phyloP scores from a whole-genome alignment of 768 basidiomycete genomes.

The Leccinum uliginosum region DNA sequence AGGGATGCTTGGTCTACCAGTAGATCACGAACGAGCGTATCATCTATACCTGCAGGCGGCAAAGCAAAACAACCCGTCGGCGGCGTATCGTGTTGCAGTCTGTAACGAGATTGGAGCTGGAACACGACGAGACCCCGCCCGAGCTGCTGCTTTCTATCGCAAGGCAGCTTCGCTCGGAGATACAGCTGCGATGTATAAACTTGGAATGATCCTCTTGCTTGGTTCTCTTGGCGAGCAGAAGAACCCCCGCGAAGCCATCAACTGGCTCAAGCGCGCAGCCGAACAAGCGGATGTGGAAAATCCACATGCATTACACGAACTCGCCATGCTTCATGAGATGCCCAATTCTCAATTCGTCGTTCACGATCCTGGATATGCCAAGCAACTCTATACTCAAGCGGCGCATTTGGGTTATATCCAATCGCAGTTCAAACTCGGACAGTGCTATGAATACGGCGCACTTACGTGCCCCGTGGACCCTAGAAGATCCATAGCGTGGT shows the following conservation, averaged over 20 bases:
- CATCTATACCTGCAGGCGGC: conserved; percentile 95
- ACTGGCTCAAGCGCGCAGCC: conserved; percentile 92
- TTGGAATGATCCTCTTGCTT: conserved; percentile 95
- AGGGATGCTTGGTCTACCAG: conserved; percentile 89
- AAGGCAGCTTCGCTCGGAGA: conserved; percentile 96
- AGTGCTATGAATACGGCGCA: conserved; percentile 90
- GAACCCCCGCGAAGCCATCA: conserved; percentile 88
- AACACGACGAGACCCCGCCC: conserved; percentile 79
- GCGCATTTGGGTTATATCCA: conserved; percentile 92
- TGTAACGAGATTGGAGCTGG: conserved; percentile 99
- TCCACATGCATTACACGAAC: conserved; percentile 94
- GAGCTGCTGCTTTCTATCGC: conserved; percentile 93
- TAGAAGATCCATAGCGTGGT: conserved; percentile 94
- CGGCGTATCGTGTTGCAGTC: conserved; percentile 94
- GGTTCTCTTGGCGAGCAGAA: conserved; percentile 78
- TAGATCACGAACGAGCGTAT: conserved; percentile 97
- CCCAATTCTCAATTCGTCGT: conserved; percentile 63
- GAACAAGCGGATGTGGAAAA: conserved; percentile 98
- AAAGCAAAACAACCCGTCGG: conserved; percentile 94
- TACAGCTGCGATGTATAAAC: conserved; percentile 98
- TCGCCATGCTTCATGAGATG: conserved; percentile 82
- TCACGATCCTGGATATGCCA: conserved; percentile 78
- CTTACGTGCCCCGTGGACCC: conserved; percentile 92
- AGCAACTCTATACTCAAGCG: conserved; percentile 83
- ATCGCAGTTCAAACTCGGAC: conserved; percentile 92